Evolutionary conservation across 73 alveolate species (phyloP), one percentile per base, ranked within the genome.

Genomic region (Paramecium sexaurelia): DNA sequence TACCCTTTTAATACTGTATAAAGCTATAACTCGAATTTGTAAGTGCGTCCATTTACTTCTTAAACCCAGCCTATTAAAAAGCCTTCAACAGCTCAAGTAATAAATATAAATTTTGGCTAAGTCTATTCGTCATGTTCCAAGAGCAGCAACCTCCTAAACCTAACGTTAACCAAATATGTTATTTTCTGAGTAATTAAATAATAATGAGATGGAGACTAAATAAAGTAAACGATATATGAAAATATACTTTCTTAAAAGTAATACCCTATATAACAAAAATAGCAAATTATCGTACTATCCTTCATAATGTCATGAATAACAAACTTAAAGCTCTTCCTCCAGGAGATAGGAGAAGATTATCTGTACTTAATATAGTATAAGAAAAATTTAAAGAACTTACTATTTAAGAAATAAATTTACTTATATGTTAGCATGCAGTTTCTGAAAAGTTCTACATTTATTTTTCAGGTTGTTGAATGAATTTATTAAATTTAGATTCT

Each of bases 321-420:
- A 71, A 71, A 36, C 56, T 71, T n/a, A 71, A 71, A 36, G 86
- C 86, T 1, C 39, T 71, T 11, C 86, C 86, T 1, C 86, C 86
- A 13, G 86, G 86, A 71, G 86, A 71, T 37, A 32, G 43, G 20
- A 71, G 86, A 37, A 29, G 86, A 33, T 37, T 37, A 13, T 32
- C 86, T 11, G 86, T 71, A 11, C 86, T 71, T 35, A 40, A 22
- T 22, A 29, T 71, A n/a, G 86, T 71, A 3, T 71, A 71, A 17
- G 86, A 71, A n/a, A 71, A 71, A 36, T 71, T 71, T 71, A 71
- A 40, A 71, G 86, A 71, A 71, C 86, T 71, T 40, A n/a, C 32
- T 7, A 32, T 71, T 33, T 22, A 71, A 71, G 86, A 71, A 37
- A 37, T 71, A 35, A 71, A 71, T 71, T 71, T 71, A 11, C 86